Percentiles rank a stretch among this genome's conserved stretches.
phyloP scores from a whole-genome alignment of 2,329 filamentous ascomycete genomes.

The Aspergillus hiratsukae region DNA sequence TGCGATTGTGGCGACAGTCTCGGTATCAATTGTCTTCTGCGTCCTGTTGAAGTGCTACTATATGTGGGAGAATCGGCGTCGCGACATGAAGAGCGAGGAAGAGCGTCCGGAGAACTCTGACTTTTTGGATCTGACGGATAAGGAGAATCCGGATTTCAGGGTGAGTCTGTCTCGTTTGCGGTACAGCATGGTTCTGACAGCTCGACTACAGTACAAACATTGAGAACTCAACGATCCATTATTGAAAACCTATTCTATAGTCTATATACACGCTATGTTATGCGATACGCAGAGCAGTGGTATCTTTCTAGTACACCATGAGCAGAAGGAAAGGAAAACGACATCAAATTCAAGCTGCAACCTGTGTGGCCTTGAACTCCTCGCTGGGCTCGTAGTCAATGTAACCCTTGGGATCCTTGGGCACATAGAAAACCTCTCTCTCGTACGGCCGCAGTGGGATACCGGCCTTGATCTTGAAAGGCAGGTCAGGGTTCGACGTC shows the following conservation, averaged over 20 bases:
- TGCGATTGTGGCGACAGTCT: conserved; percentile 32
- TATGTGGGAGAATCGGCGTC: conserved; percentile 27
- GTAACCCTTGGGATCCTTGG: conserved; percentile 37
- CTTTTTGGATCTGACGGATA: conserved; percentile 32
- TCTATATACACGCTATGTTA: conserved; percentile 7
- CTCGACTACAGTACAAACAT: conserved; percentile 4
- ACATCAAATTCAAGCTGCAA: conserved; percentile 13
- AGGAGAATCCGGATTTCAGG: conserved; percentile 26
- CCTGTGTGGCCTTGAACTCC: conserved; percentile 24
- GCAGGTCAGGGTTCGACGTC: conserved; percentile 45
- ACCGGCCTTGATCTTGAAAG: conserved; percentile 37
- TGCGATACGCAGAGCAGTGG: conserved; percentile 3
- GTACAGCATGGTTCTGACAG: neutral
- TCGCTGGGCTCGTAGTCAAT: conserved; percentile 33
- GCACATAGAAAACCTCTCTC: conserved; percentile 38
- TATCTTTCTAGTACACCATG: neutral
- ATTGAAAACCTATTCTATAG: neutral
- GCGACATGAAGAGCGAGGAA: conserved; percentile 18
- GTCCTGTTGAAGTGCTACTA: conserved; percentile 22
- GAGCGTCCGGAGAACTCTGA: conserved; percentile 21
- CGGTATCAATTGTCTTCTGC: conserved; percentile 25
- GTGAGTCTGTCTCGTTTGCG: conserved; percentile 4
- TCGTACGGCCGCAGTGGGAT: conserved; percentile 38
- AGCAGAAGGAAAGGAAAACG: neutral
- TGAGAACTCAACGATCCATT: neutral